Conservation (phyloP, 2,329 filamentous ascomycete genomes). For the Stagonosporopsis vannaccii region DNA sequence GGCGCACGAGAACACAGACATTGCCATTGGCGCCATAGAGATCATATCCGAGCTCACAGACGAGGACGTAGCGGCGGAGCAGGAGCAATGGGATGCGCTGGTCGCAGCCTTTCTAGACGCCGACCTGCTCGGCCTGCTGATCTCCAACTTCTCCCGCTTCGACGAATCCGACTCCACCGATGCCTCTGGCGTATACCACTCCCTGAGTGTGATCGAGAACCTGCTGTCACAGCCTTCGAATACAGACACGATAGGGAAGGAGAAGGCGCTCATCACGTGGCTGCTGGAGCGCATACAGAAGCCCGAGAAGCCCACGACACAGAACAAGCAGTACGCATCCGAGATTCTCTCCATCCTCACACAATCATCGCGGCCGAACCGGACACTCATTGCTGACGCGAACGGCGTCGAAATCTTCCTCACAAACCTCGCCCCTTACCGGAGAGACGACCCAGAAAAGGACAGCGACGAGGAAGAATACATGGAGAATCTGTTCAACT, state of each 20-base stretch:
- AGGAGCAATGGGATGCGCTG: conserved; percentile 80
- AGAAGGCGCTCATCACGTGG: conserved; percentile 76
- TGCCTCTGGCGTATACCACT: conserved; percentile 84
- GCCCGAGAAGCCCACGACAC: conserved; percentile 72
- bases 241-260: conserved; percentile 74
- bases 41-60: conserved; percentile 91
- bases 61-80: conserved; percentile 84
- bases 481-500: conserved; percentile 92
- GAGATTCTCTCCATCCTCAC: conserved; percentile 90
- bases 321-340: conserved; percentile 95
- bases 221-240: conserved; percentile 74
- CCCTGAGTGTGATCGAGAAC: conserved; percentile 82
- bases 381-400: conserved; percentile 66
- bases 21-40: conserved; percentile 89
- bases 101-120: conserved; percentile 69
- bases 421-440: conserved; percentile 83
- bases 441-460: conserved; percentile 83
- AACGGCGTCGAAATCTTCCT: conserved; percentile 82
- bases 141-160: conserved; percentile 79
- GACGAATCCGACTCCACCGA: conserved; percentile 78
- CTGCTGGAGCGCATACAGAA: conserved; percentile 76
- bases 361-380: conserved; percentile 74
- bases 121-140: conserved; percentile 75
- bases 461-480: conserved; percentile 93
- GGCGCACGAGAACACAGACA: conserved; percentile 95